Evolutionary conservation across 768 basidiomycete species (phyloP), one percentile per base, ranked within the genome.

Genomic region (Phylloporus arenicola): DNA sequence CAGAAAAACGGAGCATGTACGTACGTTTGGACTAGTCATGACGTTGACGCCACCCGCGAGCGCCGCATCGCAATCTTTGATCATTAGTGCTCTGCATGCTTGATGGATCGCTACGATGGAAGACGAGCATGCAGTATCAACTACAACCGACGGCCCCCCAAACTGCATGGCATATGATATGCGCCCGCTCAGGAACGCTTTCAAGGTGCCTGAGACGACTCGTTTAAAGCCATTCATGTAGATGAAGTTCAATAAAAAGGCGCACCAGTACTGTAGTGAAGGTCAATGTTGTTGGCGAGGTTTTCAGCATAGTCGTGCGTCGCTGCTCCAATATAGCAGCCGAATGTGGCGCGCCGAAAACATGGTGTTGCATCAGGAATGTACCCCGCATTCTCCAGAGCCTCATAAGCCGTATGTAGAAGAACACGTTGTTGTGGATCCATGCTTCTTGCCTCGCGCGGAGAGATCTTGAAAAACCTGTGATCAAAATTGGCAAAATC

Each of bases 61-160:
- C 1, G 84, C 84, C 22, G 83, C 75, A 55, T 76, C 70, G 59
- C 86, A 88, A 61, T 89, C 87, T 16, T 73, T 66, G 49, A 75
- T 76, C 65, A 75, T 71, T 27, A 89, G 66, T 0, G 85, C 81
- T 40, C 86, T 80, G 43, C 76, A 81, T 0, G 82, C 87, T 54
- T 83, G 83, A 64, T 88, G 78, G 24, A 88, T 69, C 9, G 85
- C 84, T 13, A 83, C 78, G 29, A 75, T 67, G 5, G 84, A 84
- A 4, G 85, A 84, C 8, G 86, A 88, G 62, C 87, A 88, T 1
- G 86, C 84, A 0, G 86, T 88, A 53, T 89, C 84, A 31, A 86
- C 67, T 1, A 84, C 83, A 16, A 85, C 69, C 0, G 86, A 87
- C 1, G 86, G 86, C 0, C 87, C 87, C 33, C 81, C 72, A 41